Evolutionary conservation across 2,329 filamentous ascomycete genomes (phyloP), one percentile per base, ranked within the genome.

Genomic region (Calonectria pauciramosa): DNA sequence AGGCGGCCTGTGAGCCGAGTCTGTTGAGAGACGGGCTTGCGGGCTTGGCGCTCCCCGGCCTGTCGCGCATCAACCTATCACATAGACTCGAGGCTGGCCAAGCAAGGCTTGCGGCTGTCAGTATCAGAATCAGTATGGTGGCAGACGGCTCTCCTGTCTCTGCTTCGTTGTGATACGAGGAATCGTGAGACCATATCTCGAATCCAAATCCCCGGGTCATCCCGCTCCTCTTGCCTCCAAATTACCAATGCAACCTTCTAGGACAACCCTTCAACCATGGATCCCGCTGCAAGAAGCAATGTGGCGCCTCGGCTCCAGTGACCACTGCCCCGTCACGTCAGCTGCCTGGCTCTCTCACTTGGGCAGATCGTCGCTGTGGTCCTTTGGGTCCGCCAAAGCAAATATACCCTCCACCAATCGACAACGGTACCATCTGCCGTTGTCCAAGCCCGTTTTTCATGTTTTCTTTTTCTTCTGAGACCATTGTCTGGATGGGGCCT

Each of bases 1-100:
- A 18, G 66, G 71, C 49, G 68, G 67, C 65, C 73, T 76, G 78
- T 78, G 74, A 76, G 72, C 77, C 77, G 66, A 59, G 68, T 64
- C 28, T 26, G 41, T 65, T 63, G 73, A 64, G 70, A 26, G 41
- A 47, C 47, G 44, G 60, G 56, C 70, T 75, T 77, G 36, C 68
- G 28, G 75, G 72, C 76, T 78, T 74, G 71, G 69, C 75, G 47
- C 70, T 77, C 78, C 71, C 10, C 73, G 65, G 70, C 59, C n/a
- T 34, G 59, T 69, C 54, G 32, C 47, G 11, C 65, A 54, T 68
- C 26, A 23, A 38, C 32, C 30, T 59, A 32, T 69, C 65, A 41
- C 70, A 70, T 60, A 64, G 66, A 69, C 69, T 26, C 56, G 49
- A 34, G 65, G 32, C 47, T 49, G 32, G 41, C 54, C 49, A n/a